A percentile compares a stretch with the other conserved stretches of the same genome.
These are phyloP conservation scores for Apiospora sp. DNA, from an alignment of 2,329 filamentous ascomycete species.

Conservation along the genomic window DNA sequence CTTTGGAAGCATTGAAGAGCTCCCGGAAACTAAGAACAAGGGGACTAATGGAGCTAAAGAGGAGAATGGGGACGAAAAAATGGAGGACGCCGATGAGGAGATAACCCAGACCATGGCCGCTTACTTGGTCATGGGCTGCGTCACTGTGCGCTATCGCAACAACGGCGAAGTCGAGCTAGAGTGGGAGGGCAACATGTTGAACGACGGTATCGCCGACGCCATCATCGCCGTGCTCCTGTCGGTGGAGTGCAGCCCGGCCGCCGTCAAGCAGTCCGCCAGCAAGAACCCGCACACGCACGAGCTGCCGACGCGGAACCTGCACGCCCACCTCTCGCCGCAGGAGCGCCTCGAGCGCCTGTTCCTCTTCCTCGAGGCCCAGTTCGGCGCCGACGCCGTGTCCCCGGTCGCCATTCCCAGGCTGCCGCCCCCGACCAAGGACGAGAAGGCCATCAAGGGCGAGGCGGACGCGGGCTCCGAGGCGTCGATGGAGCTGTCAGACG, in stretches of 20 bases:
- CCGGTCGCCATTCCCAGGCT: conserved; percentile 75
- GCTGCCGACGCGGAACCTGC: conserved; percentile 69
- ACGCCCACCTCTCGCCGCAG: conserved; percentile 73
- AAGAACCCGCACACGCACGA: conserved; percentile 62
- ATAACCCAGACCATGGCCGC: conserved; percentile 61
- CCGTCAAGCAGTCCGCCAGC: conserved; percentile 81
- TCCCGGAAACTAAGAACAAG: conserved; percentile 60
- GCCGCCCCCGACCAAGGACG: conserved; percentile 46
- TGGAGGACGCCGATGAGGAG: conserved; percentile 72
- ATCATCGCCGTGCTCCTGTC: conserved; percentile 92
- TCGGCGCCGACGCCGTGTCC: conserved; percentile 81
- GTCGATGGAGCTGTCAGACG: conserved; percentile 46
- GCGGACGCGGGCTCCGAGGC: conserved; percentile 46
- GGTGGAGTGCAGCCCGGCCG: conserved; percentile 92
- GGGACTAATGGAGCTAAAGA: conserved; percentile 50
- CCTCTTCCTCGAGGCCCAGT: conserved; percentile 97
- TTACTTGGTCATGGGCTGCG: conserved; percentile 87
- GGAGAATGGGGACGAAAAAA: conserved; percentile 43
- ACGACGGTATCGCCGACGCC: conserved; percentile 97
- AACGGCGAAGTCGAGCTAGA: conserved; percentile 87
- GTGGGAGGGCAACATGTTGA: conserved; percentile 98
- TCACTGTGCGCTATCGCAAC: conserved; percentile 79
- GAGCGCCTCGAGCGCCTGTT: conserved; percentile 86
- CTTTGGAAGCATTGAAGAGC: conserved; percentile 83
- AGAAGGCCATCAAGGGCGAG: conserved; percentile 40